Base-by-base conservation (phyloP, 306 rosid species). In the Phaseolus lunatus region DNA sequence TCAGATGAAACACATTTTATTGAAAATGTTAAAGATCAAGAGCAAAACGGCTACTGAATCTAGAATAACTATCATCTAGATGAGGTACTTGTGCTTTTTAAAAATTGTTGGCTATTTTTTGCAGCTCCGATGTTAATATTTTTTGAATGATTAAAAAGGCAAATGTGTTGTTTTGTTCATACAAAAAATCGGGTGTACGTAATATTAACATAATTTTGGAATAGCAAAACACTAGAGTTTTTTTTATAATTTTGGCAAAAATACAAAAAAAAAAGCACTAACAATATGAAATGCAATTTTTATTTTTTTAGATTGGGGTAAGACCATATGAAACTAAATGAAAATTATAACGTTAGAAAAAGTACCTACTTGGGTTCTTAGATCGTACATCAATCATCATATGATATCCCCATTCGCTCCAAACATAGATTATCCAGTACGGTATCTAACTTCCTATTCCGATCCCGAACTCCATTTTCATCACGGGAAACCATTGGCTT, bases 401-500 rank as follows among this genome's bases (percentile, higher is more conserved):
- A 31, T 29, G 15, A 31, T 29, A 29, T 61, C 44, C 23, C 7
- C 43, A 59, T 59, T 27, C 13, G 41, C 67, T 43, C 80, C 31
- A 62, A 72, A 44, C 16, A 70, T 76, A 66, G 56, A 56, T 18
- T 43, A 47, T 75, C 52, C 76, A 15, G 72, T 57, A 56, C 75
- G 24, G 53, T 22, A 54, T 22, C 67, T 72, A 72, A 54, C 53
- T 72, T 80, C 76, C 72, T 84, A 16, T 18, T 53, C 64, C 62
- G 66, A 61, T 62, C n/a, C 59, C 2, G 54, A 59, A 37, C 50
- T 79, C 37, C 65, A 69, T 83, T 70, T 81, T 78, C 83, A 47
- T 79, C 77, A 48, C 54, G 80, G 88, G 89, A 86, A 47, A 86
- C 90, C 80, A 44, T 59, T 15, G 43, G 41, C 22, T 27, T 29